These are phyloP conservation scores for Vicia sativa DNA, from an alignment of 306 rosid genomes.

Conservation along the genomic window DNA sequence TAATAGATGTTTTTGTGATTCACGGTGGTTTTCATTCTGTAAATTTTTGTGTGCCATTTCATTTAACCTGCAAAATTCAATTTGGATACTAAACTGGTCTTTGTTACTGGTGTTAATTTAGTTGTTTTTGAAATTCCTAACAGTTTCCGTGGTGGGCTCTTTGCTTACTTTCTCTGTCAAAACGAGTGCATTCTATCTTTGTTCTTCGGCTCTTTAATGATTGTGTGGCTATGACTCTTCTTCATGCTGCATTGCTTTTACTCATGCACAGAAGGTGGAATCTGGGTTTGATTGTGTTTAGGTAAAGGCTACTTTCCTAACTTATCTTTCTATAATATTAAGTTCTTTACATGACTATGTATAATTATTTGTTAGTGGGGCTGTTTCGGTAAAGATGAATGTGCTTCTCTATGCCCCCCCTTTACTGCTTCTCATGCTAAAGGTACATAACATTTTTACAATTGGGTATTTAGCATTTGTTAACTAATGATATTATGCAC, in stretches of 20 bases:
- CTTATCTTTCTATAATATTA: neutral
- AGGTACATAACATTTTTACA: slow-evolving; percentile 49
- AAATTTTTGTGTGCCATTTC: neutral
- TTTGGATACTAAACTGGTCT: neutral
- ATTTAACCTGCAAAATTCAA: neutral
- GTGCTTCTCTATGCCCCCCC: slow-evolving; percentile 94
- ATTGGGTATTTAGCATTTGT: slow-evolving; percentile 14
- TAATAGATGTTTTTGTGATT: neutral
- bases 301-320: slow-evolving; percentile 49
- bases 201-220: slow-evolving; percentile 92
- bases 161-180: slow-evolving; percentile 80
- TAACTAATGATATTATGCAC: neutral
- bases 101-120: slow-evolving; percentile 19
- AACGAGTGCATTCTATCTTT: slow-evolving; percentile 89
- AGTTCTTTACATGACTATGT: slow-evolving; percentile 33
- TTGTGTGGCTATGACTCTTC: slow-evolving; percentile 76
- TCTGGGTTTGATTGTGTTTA: slow-evolving; percentile 86
- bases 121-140: slow-evolving; percentile 29
- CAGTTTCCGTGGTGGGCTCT: slow-evolving; percentile 95
- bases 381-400: slow-evolving; percentile 97
- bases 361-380: slow-evolving; percentile 58
- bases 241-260: slow-evolving; percentile 73
- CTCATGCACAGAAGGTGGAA: slow-evolving; percentile 76
- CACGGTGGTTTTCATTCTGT: neutral
- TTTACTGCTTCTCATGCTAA: slow-evolving; percentile 80